Evolutionary conservation across 495 filamentous ascomycete species (phyloP), one percentile per base, ranked within the genome.

Genomic region (Letharia columbiana): DNA sequence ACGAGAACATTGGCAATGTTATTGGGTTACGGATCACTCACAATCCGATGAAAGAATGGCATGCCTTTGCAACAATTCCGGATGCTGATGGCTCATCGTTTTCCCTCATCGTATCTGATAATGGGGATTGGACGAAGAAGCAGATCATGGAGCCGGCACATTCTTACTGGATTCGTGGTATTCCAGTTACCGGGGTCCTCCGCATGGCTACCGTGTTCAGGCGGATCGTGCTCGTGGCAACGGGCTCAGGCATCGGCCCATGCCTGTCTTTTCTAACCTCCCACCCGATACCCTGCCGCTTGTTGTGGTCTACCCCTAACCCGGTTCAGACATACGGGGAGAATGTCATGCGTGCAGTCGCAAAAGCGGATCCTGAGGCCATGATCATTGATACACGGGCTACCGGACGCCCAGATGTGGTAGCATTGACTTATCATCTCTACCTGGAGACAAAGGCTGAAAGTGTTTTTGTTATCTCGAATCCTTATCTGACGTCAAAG

Each of bases 191-290:
- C 67, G 90, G 90, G 61, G 86, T 94, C 45, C 82, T 91, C 65
- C 87, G 88, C 73, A 82, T 88, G 52, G 88, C 90, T 59, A 79
- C 79, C 11, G 77, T 93, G 0, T 95, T 92, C 79, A 73, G 76
- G 49, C 79, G 80, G 10, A 80, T 90, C 57, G 80, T 95, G 42
- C 75, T 94, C 59, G 86, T 95, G n/a, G 86, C 88, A 3, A 95
- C 91, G 0, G 91, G 91, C 28, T 91, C 88, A 11, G 91, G 91
- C 40, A 93, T 94, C 64, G 90, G 90, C 0, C 90, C 86, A 9
- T 84, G 82, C 69, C 75, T 89, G 13, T 77, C 75, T 15, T 77
- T 84, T 50, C 74, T 83, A 33, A 75, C 80, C 39, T 74, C 73
- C 66, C 74, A 81, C 61, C 79, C 79, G 12, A 75, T 82, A 5